Conservation (phyloP, 441 rosid species). For the Oxalis stricta region DNA sequence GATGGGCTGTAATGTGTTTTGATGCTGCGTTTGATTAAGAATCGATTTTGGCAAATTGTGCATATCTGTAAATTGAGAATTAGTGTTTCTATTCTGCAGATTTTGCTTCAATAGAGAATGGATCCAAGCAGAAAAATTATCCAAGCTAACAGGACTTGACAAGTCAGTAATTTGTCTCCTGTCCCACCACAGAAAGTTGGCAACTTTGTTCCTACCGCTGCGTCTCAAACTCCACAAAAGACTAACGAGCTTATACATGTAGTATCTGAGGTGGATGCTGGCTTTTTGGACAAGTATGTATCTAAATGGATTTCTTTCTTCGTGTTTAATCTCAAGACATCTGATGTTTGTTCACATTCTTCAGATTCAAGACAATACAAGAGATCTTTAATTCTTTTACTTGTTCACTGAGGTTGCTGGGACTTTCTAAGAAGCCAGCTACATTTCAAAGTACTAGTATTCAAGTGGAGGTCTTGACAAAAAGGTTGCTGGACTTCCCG, state of each 20-base stretch:
- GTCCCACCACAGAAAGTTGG: slow-evolving; percentile 5
- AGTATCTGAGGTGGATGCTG: slow-evolving; percentile 8
- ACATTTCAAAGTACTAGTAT: slow-evolving; percentile 27
- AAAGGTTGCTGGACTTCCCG: slow-evolving; percentile 18
- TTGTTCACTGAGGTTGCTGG: slow-evolving; percentile 41
- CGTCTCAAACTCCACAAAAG: slow-evolving; percentile 33
- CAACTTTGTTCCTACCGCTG: slow-evolving; percentile 10
- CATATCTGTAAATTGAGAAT: too few species aligned
- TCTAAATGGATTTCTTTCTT: not conserved
- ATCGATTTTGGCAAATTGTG: too few species aligned
- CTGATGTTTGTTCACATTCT: not conserved
- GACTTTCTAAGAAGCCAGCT: slow-evolving; percentile 19
- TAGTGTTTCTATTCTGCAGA: too few species aligned
- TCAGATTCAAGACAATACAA: slow-evolving; percentile 19
- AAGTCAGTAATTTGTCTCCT: not conserved
- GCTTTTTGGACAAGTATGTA: slow-evolving; percentile 19
- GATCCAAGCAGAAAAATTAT: slow-evolving; percentile 1
- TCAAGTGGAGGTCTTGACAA: slow-evolving; percentile 29
- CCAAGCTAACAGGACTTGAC: slow-evolving; percentile 5
- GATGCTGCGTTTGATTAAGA: too few species aligned
- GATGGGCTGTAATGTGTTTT: too few species aligned
- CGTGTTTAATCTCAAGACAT: not conserved
- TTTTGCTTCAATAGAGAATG: too few species aligned
- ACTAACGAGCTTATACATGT: slow-evolving; percentile 10
- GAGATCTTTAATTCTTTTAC: slow-evolving; percentile 27